Evolutionary conservation across 805 yeast species (phyloP).

Genomic region (Candida vartiovaarae): DNA sequence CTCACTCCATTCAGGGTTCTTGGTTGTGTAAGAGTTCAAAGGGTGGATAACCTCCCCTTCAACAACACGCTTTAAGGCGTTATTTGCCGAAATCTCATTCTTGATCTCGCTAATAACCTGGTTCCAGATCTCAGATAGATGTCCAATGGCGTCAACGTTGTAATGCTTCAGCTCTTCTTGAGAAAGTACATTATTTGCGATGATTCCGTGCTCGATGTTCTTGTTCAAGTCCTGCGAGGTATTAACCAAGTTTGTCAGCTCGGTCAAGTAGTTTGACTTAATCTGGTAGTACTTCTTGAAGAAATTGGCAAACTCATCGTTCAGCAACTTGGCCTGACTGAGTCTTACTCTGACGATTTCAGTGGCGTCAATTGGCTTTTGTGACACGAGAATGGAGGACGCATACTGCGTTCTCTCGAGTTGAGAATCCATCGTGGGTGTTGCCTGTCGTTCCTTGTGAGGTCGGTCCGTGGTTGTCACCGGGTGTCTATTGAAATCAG

Average conservation of each 20-base stretch:
- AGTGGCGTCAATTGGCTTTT: slow-evolving; percentile 52
- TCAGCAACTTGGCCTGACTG: slow-evolving; percentile 45
- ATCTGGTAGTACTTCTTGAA: slow-evolving; percentile 36
- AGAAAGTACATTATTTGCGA: slow-evolving; percentile 34
- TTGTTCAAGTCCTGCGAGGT: slow-evolving; percentile 26
- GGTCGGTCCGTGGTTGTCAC: too few species aligned
- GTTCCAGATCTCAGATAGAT: slow-evolving; percentile 37
- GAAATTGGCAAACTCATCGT: slow-evolving; percentile 56
- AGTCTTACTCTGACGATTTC: slow-evolving; percentile 53
- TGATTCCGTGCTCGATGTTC: slow-evolving; percentile 26
- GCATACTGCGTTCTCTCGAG: slow-evolving; percentile 31
- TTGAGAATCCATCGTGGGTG: slow-evolving; percentile 3
- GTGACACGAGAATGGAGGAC: slow-evolving; percentile 33
- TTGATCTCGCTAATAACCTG: slow-evolving; percentile 33
- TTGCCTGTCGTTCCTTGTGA: not conserved
- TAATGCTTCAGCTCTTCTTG: slow-evolving; percentile 41
- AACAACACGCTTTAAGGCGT: slow-evolving; percentile 38
- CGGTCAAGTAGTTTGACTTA: slow-evolving; percentile 17
- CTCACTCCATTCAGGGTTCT: slow-evolving; percentile 49
- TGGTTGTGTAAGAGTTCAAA: slow-evolving; percentile 44
- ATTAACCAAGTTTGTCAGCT: slow-evolving; percentile 17
- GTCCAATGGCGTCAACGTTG: slow-evolving; percentile 42
- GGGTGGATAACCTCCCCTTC: slow-evolving; percentile 51
- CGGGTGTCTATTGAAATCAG: too few species aligned
- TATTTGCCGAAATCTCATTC: slow-evolving; percentile 43